Base-by-base conservation (phyloP, 768 basidiomycete species). In the Mycena crocata region DNA sequence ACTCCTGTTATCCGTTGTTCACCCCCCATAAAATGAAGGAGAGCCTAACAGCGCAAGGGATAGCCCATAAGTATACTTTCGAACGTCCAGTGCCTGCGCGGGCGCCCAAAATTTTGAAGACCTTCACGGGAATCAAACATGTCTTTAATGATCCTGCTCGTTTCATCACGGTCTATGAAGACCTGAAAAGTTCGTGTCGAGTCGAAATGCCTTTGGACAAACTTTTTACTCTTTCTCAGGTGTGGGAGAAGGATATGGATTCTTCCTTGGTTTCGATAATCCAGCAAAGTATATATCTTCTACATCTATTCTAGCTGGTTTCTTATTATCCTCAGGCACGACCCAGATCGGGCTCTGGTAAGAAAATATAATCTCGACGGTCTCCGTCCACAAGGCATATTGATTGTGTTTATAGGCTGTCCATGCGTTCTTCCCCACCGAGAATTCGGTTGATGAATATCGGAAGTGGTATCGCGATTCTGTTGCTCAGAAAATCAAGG, bases 1-100 rank as follows among this genome's bases (percentile, higher is more conserved):
- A 91, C 72, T 85, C 81, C 2, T 80, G 85, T 66, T 93, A 90
- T 82, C 90, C 92, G 13, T 87, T 92, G 82, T 79, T 88, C 77
- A 85, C 85, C 0, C 91, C 90, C 24, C 59, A 68, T 23, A 73
- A 77, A 54, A 79, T 82, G 80, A 71, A 78, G 60, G 66, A 77
- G 10, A 77, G 73, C 24, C 75, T 87, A 24, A 78, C 78, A 2
- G 74, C 73, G 37, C 84, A 82, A 55, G 80, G 78, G 2, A 67
- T 82, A 24, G 75, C 72, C 10, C 70, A 70, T 28, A 75, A 80
- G 51, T 87, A 86, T 66, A 76, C 71, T 10, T 85, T 84, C 67
- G 74, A 73, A 19, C 78, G 78, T 4, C 86, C 85, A 7, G 56
- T 69, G 4, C 24, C 78, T 5, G 26, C 67, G 5, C 72, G 70